Percentiles rank a stretch among this genome's conserved stretches.
Conservation (phyloP, 2,329 filamentous ascomycete species). For the Eurotiales sp. region DNA sequence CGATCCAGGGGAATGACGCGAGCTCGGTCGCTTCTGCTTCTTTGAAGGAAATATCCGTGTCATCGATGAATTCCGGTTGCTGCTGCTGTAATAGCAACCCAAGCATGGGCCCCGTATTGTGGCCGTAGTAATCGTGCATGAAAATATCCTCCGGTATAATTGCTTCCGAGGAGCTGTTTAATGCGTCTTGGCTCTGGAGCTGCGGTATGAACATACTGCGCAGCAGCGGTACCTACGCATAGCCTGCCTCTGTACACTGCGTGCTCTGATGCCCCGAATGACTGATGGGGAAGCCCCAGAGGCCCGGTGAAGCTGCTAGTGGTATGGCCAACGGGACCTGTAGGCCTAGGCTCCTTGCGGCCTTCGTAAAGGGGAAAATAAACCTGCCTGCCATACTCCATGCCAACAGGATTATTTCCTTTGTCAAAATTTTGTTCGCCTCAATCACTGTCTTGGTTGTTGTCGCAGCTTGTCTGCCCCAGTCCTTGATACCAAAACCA, state of each 20-base stretch:
- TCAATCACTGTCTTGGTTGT: conserved; percentile 6
- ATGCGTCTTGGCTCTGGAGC: neutral
- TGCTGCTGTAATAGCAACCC: conserved; percentile 3
- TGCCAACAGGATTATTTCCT: conserved; percentile 4
- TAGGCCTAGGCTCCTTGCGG: neutral
- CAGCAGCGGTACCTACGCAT: neutral
- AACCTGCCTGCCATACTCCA: conserved; percentile 16
- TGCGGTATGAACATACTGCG: neutral
- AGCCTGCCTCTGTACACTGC: neutral
- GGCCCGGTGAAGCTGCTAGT: conserved; percentile 10
- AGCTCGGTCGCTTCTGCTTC: neutral
- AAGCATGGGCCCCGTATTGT: conserved; percentile 6
- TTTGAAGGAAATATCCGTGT: too few relatives aligned
- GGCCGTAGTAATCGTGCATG: conserved; percentile 11
- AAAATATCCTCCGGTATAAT: conserved; percentile 10
- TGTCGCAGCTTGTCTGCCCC: conserved; percentile 17
- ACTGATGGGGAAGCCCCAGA: neutral
- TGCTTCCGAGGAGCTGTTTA: neutral
- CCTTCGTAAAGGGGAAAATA: conserved; percentile 2
- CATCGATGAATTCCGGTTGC: too few relatives aligned
- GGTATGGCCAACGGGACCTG: conserved; percentile 5
- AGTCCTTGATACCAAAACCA: conserved; percentile 14
- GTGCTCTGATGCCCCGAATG: neutral
- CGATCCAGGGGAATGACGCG: conserved; percentile 5
- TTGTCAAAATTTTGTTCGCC: too few relatives aligned